phyloP scores from a whole-genome alignment of 2,329 filamentous ascomycete genomes.

The Stachybotrys elegans region DNA sequence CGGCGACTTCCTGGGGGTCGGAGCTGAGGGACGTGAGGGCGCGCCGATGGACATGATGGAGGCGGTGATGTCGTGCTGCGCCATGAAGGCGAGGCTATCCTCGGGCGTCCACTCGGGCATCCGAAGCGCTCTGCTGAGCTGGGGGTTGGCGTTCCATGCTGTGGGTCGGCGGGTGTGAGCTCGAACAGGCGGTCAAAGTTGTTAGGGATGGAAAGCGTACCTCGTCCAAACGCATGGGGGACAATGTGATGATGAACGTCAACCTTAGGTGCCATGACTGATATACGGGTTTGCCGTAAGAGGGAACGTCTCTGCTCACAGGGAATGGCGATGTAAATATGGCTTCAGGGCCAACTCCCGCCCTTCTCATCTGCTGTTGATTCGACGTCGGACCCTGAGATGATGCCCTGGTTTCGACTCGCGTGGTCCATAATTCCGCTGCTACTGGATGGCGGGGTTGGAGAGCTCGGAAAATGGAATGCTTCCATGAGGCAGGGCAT shows the following conservation, averaged over 20 bases:
- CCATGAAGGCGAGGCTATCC: background rate
- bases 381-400: too few relatives aligned
- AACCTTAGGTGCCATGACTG: background rate
- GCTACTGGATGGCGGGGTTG: too few relatives aligned
- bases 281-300: too few relatives aligned
- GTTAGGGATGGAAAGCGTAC: background rate
- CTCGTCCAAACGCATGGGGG: background rate
- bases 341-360: too few relatives aligned
- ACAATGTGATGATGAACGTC: background rate
- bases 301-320: too few relatives aligned
- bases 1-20: background rate
- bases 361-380: too few relatives aligned
- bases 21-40: background rate
- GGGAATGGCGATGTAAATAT: too few relatives aligned
- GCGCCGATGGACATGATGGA: background rate
- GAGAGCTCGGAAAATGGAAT: too few relatives aligned
- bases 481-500: too few relatives aligned
- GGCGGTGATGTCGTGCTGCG: background rate
- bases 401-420: too few relatives aligned
- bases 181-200: background rate
- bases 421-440: too few relatives aligned
- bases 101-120: background rate
- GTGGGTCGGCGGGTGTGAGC: background rate
- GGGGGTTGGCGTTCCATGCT: background rate
- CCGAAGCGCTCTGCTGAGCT: background rate